Base-by-base conservation (phyloP, 805 yeast genomes). In the Pichia cabralensis region DNA sequence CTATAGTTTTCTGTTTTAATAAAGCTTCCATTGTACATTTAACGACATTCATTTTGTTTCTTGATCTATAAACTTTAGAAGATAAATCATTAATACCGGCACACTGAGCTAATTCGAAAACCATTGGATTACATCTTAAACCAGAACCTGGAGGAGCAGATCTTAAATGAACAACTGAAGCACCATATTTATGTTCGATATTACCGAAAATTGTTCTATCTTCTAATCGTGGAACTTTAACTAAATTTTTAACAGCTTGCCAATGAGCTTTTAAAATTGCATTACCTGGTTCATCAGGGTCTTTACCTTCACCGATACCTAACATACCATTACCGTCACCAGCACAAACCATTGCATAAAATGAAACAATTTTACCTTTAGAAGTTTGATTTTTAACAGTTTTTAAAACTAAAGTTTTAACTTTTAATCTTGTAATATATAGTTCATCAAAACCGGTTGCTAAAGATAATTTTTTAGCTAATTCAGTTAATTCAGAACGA, bases 61-160 rank as follows among this genome's bases (percentile, higher is more conserved):
- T 75, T 24, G 95, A 83, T 51, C 86, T 80, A 66, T 81, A 84
- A 31, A 89, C 82, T 54, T 89, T 89, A 5, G 94, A 96, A 49
- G 86, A 74, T 50, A 92, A 64, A 61, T 92, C 98, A 58, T 80
- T 82, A 57, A 92, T 85, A 43, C 98, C 98, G 1, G 88, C 95
- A 39, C 86, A 76, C 55, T 80, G 82, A 58, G 96, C 88, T 39
- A 92, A 75, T 62, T 86, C 96, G 50, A 79, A 85, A 43, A 92
- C 77, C 56, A 80, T 74, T 45, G 83, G 94, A 61, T 88, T 88
- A 30, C 86, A 95, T 49, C 96, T 71, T 40, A 92, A 69, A 15
- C 98, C 98, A 43, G 80, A 80, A 50, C 96, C 97, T 1, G 95
- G 79, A 17, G 95, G 92, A 1, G 95, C 88, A 3, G 94, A 74